Conservation (phyloP, 2,329 filamentous ascomycete genomes). For the Ceratocystis albifundus region DNA sequence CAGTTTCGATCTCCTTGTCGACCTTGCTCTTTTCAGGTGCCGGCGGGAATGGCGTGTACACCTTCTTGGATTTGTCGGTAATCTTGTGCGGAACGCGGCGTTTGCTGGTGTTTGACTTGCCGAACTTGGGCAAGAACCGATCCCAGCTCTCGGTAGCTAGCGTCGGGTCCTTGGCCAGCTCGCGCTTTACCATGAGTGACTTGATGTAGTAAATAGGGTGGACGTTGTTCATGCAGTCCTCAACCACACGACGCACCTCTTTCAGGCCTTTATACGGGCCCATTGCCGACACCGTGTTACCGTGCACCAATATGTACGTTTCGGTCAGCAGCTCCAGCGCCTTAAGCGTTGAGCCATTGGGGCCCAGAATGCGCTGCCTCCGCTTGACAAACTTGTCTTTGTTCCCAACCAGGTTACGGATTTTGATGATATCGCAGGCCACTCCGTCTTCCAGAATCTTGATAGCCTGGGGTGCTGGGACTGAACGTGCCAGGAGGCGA, state of each 20-base stretch:
- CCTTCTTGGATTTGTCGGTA: slow-evolving; percentile 86
- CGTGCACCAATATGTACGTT: slow-evolving; percentile 90
- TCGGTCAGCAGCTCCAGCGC: slow-evolving; percentile 83
- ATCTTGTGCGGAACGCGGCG: slow-evolving; percentile 72
- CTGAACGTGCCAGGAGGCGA: slow-evolving; percentile 79
- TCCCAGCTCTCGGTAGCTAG: slow-evolving; percentile 87
- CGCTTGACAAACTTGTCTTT: slow-evolving; percentile 95
- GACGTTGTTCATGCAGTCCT: slow-evolving; percentile 94
- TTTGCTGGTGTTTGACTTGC: slow-evolving; percentile 81
- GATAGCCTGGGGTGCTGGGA: slow-evolving; percentile 83
- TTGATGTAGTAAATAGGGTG: slow-evolving; percentile 77
- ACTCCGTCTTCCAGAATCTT: slow-evolving; percentile 89
- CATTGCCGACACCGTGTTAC: slow-evolving; percentile 89
- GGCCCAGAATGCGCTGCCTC: slow-evolving; percentile 81
- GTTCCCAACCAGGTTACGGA: slow-evolving; percentile 76
- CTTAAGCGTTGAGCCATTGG: slow-evolving; percentile 83
- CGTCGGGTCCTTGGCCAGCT: slow-evolving; percentile 78
- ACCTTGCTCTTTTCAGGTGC: slow-evolving; percentile 98
- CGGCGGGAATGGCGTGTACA: slow-evolving; percentile 94
- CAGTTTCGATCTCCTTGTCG: slow-evolving; percentile 92
- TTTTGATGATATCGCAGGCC: slow-evolving; percentile 93
- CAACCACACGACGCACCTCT: slow-evolving; percentile 76
- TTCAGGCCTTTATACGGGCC: slow-evolving; percentile 87
- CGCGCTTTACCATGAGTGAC: slow-evolving; percentile 84
- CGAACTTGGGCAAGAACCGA: slow-evolving; percentile 92